Percentiles rank a stretch among this genome's conserved stretches.
Conservation (phyloP, 129 eudicot genomes). For the Flaveria sonorensis region DNA sequence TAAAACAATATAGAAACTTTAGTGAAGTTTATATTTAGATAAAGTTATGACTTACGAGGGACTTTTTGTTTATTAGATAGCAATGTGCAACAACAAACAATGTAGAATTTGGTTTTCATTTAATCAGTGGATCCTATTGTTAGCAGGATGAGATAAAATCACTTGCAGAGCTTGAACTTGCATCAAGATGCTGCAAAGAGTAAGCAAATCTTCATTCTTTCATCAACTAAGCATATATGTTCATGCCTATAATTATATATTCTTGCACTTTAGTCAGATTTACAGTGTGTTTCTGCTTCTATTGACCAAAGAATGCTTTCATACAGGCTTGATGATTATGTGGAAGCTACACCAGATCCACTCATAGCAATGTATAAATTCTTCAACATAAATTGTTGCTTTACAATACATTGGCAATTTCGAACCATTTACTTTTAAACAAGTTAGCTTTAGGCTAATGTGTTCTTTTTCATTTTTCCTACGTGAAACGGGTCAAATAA, state of each 20-base stretch:
- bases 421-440: too few relatives aligned
- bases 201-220: slow-evolving; percentile 16
- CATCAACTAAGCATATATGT: neutral
- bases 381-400: too few relatives aligned
- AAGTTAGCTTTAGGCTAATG: neutral
- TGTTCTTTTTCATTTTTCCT: neutral
- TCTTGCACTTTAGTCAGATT: too few relatives aligned
- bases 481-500: neutral
- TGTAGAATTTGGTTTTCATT: too few relatives aligned
- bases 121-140: too few relatives aligned
- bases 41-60: too few relatives aligned
- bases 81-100: too few relatives aligned
- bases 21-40: too few relatives aligned
- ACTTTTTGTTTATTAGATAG: too few relatives aligned
- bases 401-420: too few relatives aligned
- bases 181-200: slow-evolving; percentile 47
- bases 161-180: slow-evolving; percentile 40
- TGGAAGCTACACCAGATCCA: slow-evolving; percentile 41
- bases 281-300: neutral
- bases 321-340: slow-evolving; percentile 35
- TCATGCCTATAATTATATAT: too few relatives aligned
- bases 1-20: too few relatives aligned
- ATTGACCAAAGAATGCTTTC: neutral
- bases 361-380: slow-evolving; percentile 31
- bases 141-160: slow-evolving; percentile 42